Base-by-base conservation (phyloP, 352 stramenopile genomes). In the Pythium periplocum region DNA sequence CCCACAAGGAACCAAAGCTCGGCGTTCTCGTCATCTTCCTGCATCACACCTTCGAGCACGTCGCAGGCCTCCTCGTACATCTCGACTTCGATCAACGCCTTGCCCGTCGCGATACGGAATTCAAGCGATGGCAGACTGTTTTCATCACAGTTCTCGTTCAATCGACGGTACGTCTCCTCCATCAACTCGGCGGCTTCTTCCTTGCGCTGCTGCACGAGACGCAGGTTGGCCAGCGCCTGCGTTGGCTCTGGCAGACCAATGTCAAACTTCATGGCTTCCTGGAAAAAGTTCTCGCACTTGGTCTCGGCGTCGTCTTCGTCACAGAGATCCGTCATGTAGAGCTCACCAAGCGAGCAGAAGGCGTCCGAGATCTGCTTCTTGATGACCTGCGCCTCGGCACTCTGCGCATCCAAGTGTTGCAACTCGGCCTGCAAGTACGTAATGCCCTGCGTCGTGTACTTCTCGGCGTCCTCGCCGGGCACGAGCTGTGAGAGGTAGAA, bases 261-360 rank as follows among this genome's bases (percentile, higher is more conserved):
- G 60, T 98, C 88, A 59, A 92, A 87, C 67, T 90, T 81, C 61
- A 98, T 78, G 37, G 95, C 93, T 33, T 91, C 71, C 48, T 86
- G 60, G 37, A 98, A 86, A 54, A 90, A 92, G 2, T 73, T 71
- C 69, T 98, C 93, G 65, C 96, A 98, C 39, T 83, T 77, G 8
- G 55, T 65, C 74, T 99, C 96, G 26, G 96, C 96, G 62, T 98
- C 86, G 54, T 95, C 71, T 65, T 87, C 69, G 62, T 92, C 82
- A 55, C 84, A 99, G 41, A 99, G 74, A 66, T 99, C 96, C 32
- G 96, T 98, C 80, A 99, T 93, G 71, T 98, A 99, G 12, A 99
- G 83, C 75, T 99, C 96, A 8, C 88, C 93, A 10, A 98, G 75
- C 6, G 86, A 90, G 72, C 94, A 98, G 68, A 96, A 97, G 37